Evolutionary conservation across 2,329 filamentous ascomycete species (phyloP), one percentile per base, ranked within the genome.

Genomic region (Monosporascus sp.): DNA sequence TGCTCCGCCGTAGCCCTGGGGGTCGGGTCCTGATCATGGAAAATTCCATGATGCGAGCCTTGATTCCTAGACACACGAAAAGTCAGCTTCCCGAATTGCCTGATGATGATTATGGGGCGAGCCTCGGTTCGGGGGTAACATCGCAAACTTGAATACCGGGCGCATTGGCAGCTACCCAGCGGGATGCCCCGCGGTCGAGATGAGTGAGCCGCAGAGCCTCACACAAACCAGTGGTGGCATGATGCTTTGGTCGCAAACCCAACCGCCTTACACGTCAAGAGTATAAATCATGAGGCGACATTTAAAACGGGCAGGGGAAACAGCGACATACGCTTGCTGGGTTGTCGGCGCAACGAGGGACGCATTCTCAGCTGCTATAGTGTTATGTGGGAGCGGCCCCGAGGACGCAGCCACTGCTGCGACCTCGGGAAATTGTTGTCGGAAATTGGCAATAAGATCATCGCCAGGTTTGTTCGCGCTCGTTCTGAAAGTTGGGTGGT

Each of bases 391-490:
- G 64, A 73, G 63, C 63, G 78, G 70, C 51, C 77, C 64, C 50
- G 78, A 68, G 60, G 72, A 64, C 47, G 62, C 52, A 52, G 75
- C 75, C 54, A 79, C 76, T 50, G 80, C 74, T 52, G 80, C 75
- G 56, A 95, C 76, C 63, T 92, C 84, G 47, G 90, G 88, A 65
- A 96, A 96, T 61, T 83, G 85, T 65, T 89, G 83, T 70, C 89
- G 89, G 74, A 96, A 96, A 69, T 84, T 85, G 72, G 85, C 85
- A 69, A 94, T 85, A 66, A 96, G 80, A 64, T 92, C 89, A 67
- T 92, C 88, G 69, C 84, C 85, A 52, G 91, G 91, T 76, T 96
- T 96, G 71, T 91, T 89, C 52, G 88, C 85, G 70, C 83, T 90
- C 65, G 82, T 89, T 73, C 87, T 89, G 61, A 48, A 59, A 50